These are phyloP conservation scores for Trametes coccinea DNA, from an alignment of 768 basidiomycete genomes.

Conservation along the genomic window DNA sequence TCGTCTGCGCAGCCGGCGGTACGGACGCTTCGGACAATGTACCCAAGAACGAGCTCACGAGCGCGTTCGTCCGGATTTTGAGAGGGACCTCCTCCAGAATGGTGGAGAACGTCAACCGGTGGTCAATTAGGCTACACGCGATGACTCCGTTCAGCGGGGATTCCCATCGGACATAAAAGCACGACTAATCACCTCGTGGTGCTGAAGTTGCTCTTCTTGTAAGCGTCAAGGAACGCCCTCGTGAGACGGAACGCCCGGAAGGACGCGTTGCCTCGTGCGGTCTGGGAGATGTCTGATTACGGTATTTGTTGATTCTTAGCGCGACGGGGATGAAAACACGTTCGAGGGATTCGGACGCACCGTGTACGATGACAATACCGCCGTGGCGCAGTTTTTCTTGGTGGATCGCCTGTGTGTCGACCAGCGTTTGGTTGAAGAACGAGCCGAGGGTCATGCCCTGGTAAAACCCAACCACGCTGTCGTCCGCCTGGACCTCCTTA, in stretches of 20 bases:
- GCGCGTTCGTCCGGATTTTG: conserved; percentile 78
- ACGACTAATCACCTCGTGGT: conserved; percentile 63
- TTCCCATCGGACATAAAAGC: conserved; percentile 3
- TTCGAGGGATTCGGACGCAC: conserved; percentile 38
- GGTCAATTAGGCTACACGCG: conserved; percentile 63
- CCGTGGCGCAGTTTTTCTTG: conserved; percentile 85
- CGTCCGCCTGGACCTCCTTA: conserved; percentile 89
- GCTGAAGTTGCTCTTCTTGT: conserved; percentile 83
- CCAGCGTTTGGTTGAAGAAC: conserved; percentile 77
- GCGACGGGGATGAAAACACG: background rate
- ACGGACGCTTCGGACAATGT: conserved; percentile 53
- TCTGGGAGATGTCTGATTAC: conserved; percentile 67
- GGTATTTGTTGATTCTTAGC: conserved; percentile 14
- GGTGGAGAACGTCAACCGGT: conserved; percentile 80
- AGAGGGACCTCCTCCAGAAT: conserved; percentile 87
- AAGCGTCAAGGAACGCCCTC: conserved; percentile 74
- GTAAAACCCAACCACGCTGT: conserved; percentile 93
- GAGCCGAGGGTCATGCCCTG: conserved; percentile 85
- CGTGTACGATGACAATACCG: conserved; percentile 83
- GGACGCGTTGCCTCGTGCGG: conserved; percentile 79
- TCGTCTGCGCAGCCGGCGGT: conserved; percentile 38
- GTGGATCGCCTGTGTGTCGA: conserved; percentile 84
- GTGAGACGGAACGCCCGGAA: conserved; percentile 90
- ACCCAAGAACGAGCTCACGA: conserved; percentile 77
- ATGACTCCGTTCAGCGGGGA: conserved; percentile 10